Base-by-base conservation (phyloP, 108 stramenopile species). In the Cyclotella atomus region DNA sequence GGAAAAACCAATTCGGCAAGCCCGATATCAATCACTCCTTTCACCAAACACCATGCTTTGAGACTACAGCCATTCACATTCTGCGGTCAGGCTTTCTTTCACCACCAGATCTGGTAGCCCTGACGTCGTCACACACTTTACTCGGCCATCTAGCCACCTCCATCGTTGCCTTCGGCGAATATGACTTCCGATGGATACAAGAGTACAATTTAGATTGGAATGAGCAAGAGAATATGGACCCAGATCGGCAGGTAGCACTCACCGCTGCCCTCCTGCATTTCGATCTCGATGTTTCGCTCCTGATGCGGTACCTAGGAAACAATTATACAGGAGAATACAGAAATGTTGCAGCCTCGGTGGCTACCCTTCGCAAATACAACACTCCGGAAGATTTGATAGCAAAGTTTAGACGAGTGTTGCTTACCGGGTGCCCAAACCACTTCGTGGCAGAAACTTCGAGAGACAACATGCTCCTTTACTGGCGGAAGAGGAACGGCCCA, bases 301-400 rank as follows among this genome's bases (percentile, higher is more conserved):
- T 67, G 3, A 67, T 55, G 53, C 4, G 49, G 6, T 67, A 50
- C 23, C 10, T 34, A 2, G 7, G 66, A 7, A 50, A 52, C 10
- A 67, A 67, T 19, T 67, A 50, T 25, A 67, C 66, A 2, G 53
- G 16, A 5, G 66, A 16, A 24, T 32, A 67, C 33, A 12, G 46
- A 16, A 55, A 67, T 24, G 30, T 55, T n/a, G 10, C 15, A 29
- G 16, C 14, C 17, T 25, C 25, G 4, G 25, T 67, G 2, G 20
- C 4, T 3, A 23, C 19, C 2, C 45, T 62, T 14, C 38, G 38
- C 7, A n/a, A n/a, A n/a, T 7, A 12, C 12, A 7, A 9, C 7
- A 12, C 12, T 41, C 9, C 7, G 9, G 38, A 41, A 12, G 38
- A 41, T 12, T 12, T 41, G 12, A 7, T 41, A 12, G 12, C 38